Base-by-base conservation (phyloP, 2,329 filamentous ascomycete species). In the Fusarium azukiicola region DNA sequence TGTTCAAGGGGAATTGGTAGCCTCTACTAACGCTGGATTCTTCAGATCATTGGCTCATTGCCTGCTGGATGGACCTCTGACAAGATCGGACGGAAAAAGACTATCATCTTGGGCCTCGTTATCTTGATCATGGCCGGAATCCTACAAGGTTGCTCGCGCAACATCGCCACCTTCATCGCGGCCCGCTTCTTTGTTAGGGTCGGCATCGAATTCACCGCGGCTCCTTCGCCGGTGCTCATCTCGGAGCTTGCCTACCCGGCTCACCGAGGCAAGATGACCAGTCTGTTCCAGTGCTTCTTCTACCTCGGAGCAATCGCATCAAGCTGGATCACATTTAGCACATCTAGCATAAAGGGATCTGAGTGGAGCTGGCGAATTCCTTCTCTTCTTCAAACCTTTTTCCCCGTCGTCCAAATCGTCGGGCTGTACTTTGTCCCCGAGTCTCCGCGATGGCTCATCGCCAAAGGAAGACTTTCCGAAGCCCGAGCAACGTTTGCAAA, bases 1-100 rank as follows among this genome's bases (percentile, higher is more conserved):
- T n/a, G 46, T n/a, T 49, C 46, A 49, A 49, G 46, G 46, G 21
- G 46, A 58, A 42, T 42, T 42, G 40, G 5, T 42, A 42, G 40
- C 40, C 23, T 58, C 36, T 27, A 58, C 52, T 58, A 38, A 58
- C 52, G 14, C 36, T 38, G 19, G 52, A n/a, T 58, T n/a, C 52
- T 61, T 32, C 23, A 86, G 54, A 83, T 89, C 19, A 75, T 88
- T 21, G 84, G 81, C 8, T 76, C 87, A 9, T 83, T 84, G 11
- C 77, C 87, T 38, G 84, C 86, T 12, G 84, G 85, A 7, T 81
- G 79, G 32, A 72, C 87, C 11, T 85, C 86, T 16, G 88, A 85
- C 58, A 80, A 82, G 56, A 84, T 86, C 36, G 90, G 89, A 32
- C 82, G 89, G 23, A 87, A 86, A 67, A 73, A 79, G 10, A 83